Evolutionary conservation across 2,329 filamentous ascomycete species (phyloP).

Genomic region (Apiospora phragmitis): DNA sequence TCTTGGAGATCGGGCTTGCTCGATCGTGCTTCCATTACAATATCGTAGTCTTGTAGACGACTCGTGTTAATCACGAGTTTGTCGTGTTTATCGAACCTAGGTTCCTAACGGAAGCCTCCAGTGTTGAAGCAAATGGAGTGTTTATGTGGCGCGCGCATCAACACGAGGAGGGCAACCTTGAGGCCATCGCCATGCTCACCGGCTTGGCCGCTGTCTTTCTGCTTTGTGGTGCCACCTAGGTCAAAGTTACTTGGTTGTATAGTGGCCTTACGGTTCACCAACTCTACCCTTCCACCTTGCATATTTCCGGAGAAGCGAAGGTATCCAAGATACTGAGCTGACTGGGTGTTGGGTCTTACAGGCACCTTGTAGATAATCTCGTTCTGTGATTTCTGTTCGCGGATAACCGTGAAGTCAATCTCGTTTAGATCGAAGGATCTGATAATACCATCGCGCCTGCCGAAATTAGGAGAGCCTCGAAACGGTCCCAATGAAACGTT

Average conservation of each 20-base stretch:
- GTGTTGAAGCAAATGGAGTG: not conserved
- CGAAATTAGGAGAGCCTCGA: no score
- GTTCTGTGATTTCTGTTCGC: not conserved
- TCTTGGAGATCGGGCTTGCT: constrained; percentile 3
- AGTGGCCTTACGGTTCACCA: not conserved
- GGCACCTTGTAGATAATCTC: not conserved
- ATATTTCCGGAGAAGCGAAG: not conserved
- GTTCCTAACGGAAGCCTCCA: not conserved
- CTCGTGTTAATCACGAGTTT: not conserved
- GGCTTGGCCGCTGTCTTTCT: not conserved
- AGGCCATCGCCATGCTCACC: not conserved
- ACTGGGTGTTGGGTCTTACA: not conserved
- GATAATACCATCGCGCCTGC: not conserved
- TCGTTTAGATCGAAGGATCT: not conserved
- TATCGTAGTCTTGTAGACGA: not conserved
- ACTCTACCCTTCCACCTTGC: not conserved
- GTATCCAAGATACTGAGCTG: not conserved
- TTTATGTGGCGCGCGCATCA: not conserved
- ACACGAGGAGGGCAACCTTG: not conserved
- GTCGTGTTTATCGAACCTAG: not conserved
- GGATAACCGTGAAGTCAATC: not conserved
- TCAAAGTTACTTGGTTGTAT: not conserved
- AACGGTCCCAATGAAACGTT: not conserved
- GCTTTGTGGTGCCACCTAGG: not conserved
- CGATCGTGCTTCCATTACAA: not conserved